Conservation (phyloP, 2,329 filamentous ascomycete species). For the Penicillium sp. region DNA sequence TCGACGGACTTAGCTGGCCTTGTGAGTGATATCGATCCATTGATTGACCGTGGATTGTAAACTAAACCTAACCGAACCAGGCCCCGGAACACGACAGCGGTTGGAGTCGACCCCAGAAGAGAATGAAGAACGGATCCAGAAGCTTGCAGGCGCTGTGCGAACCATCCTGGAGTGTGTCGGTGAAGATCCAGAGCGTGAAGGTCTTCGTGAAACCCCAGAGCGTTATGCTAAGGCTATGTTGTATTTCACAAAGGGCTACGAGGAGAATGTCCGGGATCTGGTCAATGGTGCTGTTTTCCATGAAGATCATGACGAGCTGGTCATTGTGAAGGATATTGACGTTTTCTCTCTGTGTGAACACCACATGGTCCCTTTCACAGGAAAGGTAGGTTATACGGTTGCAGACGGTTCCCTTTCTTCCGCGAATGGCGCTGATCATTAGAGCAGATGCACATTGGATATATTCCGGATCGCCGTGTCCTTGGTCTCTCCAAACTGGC, state of each 20-base stretch:
- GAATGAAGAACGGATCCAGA: conserved; percentile 60
- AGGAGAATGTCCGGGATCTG: conserved; percentile 88
- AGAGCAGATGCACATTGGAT: conserved; percentile 93
- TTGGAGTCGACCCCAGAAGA: conserved; percentile 63
- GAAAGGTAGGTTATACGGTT: conserved; percentile 69
- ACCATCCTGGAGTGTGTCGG: conserved; percentile 70
- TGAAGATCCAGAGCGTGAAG: conserved; percentile 68
- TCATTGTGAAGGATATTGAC: conserved; percentile 97
- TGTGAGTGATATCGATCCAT: conserved; percentile 43
- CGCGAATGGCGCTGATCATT: conserved; percentile 16
- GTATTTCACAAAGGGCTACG: conserved; percentile 95
- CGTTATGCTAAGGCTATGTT: conserved; percentile 95
- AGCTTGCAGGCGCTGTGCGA: conserved; percentile 65
- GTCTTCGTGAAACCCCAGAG: conserved; percentile 70
- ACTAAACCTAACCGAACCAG: conserved; percentile 24
- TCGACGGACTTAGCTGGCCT: conserved; percentile 58
- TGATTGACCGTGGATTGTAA: too few species aligned
- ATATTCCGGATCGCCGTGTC: conserved; percentile 89
- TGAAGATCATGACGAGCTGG: conserved; percentile 94
- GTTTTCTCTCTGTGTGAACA: conserved; percentile 95
- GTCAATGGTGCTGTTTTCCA: conserved; percentile 95
- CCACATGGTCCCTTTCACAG: conserved; percentile 93
- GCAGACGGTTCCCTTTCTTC: not conserved
- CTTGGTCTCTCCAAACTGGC: conserved; percentile 95
- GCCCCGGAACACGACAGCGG: conserved; percentile 54